A percentile compares a stretch with the other conserved stretches of the same genome.
Conservation (phyloP, 176 grass and related monocot genomes). For the Aegilops sharonensis region DNA sequence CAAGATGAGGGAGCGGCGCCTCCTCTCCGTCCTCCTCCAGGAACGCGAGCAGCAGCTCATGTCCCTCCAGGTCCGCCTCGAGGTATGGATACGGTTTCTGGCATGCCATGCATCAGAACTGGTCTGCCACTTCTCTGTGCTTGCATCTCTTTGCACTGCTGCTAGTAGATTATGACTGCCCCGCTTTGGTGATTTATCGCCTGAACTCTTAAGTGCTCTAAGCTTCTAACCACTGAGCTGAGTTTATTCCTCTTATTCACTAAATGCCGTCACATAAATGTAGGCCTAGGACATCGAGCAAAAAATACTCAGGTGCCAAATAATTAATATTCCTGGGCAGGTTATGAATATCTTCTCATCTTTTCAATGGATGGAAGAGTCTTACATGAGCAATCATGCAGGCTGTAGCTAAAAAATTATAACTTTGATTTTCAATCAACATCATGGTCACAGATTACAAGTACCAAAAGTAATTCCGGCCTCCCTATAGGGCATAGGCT, state of each 20-base stretch:
- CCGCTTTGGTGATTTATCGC: background rate
- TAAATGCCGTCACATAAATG: background rate
- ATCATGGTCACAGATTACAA: background rate
- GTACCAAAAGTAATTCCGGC: background rate
- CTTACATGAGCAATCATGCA: background rate
- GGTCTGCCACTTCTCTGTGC: background rate
- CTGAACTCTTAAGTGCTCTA: background rate
- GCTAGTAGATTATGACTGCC: background rate
- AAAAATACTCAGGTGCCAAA: background rate
- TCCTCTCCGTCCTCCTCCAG: constrained; percentile 71
- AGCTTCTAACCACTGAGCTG: background rate
- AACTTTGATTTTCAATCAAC: background rate
- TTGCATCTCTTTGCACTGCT: background rate
- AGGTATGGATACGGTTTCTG: constrained; percentile 45
- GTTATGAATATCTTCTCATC: background rate
- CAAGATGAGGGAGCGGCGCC: constrained; percentile 81
- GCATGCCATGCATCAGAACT: background rate
- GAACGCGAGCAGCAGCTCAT: constrained; percentile 73
- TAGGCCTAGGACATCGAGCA: background rate
- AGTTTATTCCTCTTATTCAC: background rate
- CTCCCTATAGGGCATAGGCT: background rate
- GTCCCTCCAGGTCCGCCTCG: constrained; percentile 59
- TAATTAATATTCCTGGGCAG: background rate
- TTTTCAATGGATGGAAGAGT: background rate
- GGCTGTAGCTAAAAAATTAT: too few relatives aligned